Percentiles rank a stretch among this genome's conserved stretches.
Evolutionary conservation across 306 rosid species (phyloP).

Genomic region (Lotus japonicus): DNA sequence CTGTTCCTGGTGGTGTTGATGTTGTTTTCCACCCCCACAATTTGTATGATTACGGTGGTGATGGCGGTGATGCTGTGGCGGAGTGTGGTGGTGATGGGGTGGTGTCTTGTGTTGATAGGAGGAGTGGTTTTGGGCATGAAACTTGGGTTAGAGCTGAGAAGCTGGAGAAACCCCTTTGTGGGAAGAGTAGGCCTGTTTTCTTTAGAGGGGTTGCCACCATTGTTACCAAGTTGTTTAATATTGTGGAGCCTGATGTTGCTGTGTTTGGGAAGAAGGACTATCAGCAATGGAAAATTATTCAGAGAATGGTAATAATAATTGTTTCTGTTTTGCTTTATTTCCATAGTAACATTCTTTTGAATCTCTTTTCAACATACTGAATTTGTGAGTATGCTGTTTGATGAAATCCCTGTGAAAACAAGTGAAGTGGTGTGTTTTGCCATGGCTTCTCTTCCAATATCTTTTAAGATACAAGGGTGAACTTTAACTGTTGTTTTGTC

Average conservation of each 20-base stretch:
- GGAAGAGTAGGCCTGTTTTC: slow-evolving; percentile 72
- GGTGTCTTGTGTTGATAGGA: slow-evolving; percentile 62
- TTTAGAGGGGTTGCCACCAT: slow-evolving; percentile 90
- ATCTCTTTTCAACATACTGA: too few relatives aligned
- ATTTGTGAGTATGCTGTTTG: too few relatives aligned
- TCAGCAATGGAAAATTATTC: slow-evolving; percentile 79
- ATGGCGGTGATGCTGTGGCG: neutral
- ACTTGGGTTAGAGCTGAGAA: slow-evolving; percentile 79
- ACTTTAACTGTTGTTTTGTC: neutral
- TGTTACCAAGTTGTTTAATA: slow-evolving; percentile 76
- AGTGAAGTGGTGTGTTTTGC: too few relatives aligned
- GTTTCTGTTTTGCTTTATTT: neutral
- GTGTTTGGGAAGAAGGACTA: slow-evolving; percentile 92
- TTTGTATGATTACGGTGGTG: slow-evolving; percentile 51
- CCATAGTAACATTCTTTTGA: too few relatives aligned
- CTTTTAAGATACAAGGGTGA: neutral
- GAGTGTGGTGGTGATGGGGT: slow-evolving; percentile 1
- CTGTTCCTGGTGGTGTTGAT: slow-evolving; percentile 60
- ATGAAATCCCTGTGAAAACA: too few relatives aligned
- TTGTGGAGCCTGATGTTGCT: slow-evolving; percentile 86
- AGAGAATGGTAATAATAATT: slow-evolving; percentile 55
- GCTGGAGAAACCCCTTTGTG: slow-evolving; percentile 80
- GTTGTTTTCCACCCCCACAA: slow-evolving; percentile 64
- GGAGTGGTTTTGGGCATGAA: slow-evolving; percentile 56
- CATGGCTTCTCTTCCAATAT: neutral